Evolutionary conservation across 768 basidiomycete species (phyloP), one percentile per base, ranked within the genome.

Genomic region (Coprinopsis strossmayeri): DNA sequence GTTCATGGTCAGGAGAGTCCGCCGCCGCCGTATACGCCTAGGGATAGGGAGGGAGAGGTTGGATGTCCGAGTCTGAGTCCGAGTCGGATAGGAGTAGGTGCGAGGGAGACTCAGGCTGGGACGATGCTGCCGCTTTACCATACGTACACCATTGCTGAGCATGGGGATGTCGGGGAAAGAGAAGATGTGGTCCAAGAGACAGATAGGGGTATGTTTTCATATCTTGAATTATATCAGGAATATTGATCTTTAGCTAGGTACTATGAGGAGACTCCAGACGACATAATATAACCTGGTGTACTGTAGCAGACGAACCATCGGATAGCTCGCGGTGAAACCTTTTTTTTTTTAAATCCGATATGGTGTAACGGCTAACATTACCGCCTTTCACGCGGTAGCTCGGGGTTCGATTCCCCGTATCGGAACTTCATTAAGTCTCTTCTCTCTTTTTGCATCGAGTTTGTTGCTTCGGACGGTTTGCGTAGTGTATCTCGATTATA

Each of bases 311-410:
- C n/a, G n/a, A n/a, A n/a, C n/a, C n/a, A n/a, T n/a, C n/a, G n/a
- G n/a, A n/a, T n/a, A n/a, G n/a, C n/a, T n/a, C n/a, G n/a, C n/a
- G n/a, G n/a, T n/a, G n/a, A n/a, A n/a, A n/a, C 17, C 20, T 9
- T 18, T 10, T 18, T 18, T 10, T 17, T 38, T 18, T 7, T 28
- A 13, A 45, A 45, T 57, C 58, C 56, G 62, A 55, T 77, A 77
- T 76, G 75, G 75, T 77, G 75, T 77, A 77, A 76, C 61, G 75
- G 75, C 74, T 73, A 77, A 76, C 75, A 76, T 77, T 76, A 68
- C 73, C 76, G 75, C 75, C 75, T 77, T 68, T 77, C 75, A 71
- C 69, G 60, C 64, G 63, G 68, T 62, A 65, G 59, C 65, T 66
- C 59, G 69, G 60, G 57, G 65, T 68, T 68, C 67, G 67, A 68